Conservation (phyloP, 177 flowering plant genomes). For the Tripterygium wilfordii region DNA sequence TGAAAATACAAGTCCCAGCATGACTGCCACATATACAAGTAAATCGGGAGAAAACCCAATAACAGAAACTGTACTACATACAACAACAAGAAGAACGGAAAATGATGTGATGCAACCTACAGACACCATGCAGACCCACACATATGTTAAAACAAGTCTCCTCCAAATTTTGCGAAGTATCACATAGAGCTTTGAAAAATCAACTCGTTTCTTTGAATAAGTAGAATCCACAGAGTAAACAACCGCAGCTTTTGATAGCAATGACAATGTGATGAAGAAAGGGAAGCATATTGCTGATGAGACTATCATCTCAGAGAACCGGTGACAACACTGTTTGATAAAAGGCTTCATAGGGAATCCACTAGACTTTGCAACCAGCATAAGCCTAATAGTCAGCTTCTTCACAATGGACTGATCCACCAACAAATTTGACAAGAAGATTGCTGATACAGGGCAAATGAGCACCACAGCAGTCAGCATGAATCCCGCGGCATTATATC, state of each 20-base stretch:
- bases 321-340: constrained; percentile 53
- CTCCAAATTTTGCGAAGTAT: constrained; percentile 59
- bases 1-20: constrained; percentile 58
- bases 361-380: constrained; percentile 56
- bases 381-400: constrained; percentile 44
- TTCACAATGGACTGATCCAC: constrained; percentile 63
- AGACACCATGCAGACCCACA: constrained; percentile 59
- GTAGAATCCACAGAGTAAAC: constrained; percentile 80
- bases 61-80: constrained; percentile 49
- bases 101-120: constrained; percentile 57
- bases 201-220: constrained; percentile 55
- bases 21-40: constrained; percentile 54
- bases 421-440: constrained; percentile 59
- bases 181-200: constrained; percentile 39
- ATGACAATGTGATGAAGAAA: constrained; percentile 53
- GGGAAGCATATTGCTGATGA: constrained; percentile 70
- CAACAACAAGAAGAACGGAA: constrained; percentile 48
- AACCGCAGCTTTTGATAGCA: constrained; percentile 75
- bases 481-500: constrained; percentile 58
- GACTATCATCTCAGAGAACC: constrained; percentile 58
- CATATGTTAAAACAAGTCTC: constrained; percentile 59
- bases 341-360: constrained; percentile 70
- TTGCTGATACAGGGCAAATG: constrained; percentile 75
- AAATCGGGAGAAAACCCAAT: constrained; percentile 44
- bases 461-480: constrained; percentile 54